Base-by-base conservation (phyloP, 345 rosid genomes). In the Brassica carinata region DNA sequence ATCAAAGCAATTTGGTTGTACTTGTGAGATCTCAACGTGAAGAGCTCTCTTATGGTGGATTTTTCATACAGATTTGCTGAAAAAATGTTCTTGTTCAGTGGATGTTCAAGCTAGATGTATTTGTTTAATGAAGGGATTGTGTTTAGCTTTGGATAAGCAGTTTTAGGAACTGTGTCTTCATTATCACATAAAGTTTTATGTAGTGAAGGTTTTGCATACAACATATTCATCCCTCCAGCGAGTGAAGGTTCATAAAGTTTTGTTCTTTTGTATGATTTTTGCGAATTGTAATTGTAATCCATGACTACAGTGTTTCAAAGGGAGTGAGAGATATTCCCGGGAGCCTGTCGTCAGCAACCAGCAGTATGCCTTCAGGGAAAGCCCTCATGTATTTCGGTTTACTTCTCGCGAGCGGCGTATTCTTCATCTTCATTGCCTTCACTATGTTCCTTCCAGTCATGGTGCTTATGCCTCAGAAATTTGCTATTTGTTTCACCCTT, bases 401-500 rank as follows among this genome's bases (percentile, higher is more conserved):
- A 67, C 79, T 96, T 68, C 89, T 96, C 43, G 94, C 92, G 0
- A 85, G 89, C 29, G 97, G 99, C 7, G 88, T 90, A 45, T 96
- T 93, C 88, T 93, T 93, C 72, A 77, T 93, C 45, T 90, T 96
- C 81, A 86, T 93, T 5, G 92, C 97, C 66, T 93, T 96, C 76
- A 89, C 97, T 72, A 90, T 93, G 92, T 96, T 96, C 83, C 99
- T 96, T 69, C 98, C 99, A 0, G 88, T 93, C 76, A 93, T 93
- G 89, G 99, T 93, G 64, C 61, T 96, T 72, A 85, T 92, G 90
- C 97, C 99, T 23, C 97, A 96, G 91, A 96, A 93, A 67, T 96
- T 96, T 70, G 94, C 98, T 27, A 88, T 90, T 71, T 93, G 97
- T 86, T 93, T 96, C 80, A 93, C 98, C 29, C 77, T 93, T 30